A percentile compares a stretch with the other conserved stretches of the same genome.
phyloP scores from a whole-genome alignment of 2,329 filamentous ascomycete species.

The Claviceps pusilla region DNA sequence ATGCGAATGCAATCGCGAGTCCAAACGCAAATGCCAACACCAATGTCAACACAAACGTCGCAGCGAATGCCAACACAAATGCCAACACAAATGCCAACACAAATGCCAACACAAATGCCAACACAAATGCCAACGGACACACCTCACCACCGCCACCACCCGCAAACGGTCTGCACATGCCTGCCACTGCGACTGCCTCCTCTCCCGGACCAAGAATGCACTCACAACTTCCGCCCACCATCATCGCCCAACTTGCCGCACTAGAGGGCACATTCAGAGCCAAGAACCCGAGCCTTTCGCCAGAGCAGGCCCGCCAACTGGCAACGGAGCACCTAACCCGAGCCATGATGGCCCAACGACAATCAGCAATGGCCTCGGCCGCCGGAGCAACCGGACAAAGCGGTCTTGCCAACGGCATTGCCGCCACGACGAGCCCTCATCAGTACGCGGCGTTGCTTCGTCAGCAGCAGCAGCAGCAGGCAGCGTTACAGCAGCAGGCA shows the following conservation, averaged over 20 bases:
- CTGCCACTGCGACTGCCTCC: conserved; percentile 24
- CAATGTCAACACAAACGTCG: no score
- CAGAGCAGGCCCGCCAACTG: conserved; percentile 34
- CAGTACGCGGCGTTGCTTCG: conserved; percentile 45
- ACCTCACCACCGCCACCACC: conserved; percentile 32
- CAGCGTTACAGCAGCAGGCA: conserved; percentile 16
- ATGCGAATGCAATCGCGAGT: conserved; percentile 8
- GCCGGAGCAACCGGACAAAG: conserved; percentile 34
- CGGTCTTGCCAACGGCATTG: conserved; percentile 32
- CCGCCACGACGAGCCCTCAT: conserved; percentile 36
- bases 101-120: neutral
- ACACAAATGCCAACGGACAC: conserved; percentile 18
- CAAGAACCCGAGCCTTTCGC: conserved; percentile 35
- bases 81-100: conserved; percentile 8
- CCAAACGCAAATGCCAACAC: no score
- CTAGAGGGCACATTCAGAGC: conserved; percentile 37
- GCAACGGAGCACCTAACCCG: conserved; percentile 35
- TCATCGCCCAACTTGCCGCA: conserved; percentile 33
- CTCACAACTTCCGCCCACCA: conserved; percentile 30
- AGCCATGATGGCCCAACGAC: conserved; percentile 32
- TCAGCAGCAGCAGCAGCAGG: conserved; percentile 39
- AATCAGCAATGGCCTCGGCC: conserved; percentile 40
- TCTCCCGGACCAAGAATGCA: conserved; percentile 29
- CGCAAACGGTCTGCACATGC: conserved; percentile 31
- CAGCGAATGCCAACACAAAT: neutral